Percentiles rank a stretch among this genome's conserved stretches.
Conservation (phyloP, 192 early-diverging fungal genomes). For the Phlyctochytrium arcticum region DNA sequence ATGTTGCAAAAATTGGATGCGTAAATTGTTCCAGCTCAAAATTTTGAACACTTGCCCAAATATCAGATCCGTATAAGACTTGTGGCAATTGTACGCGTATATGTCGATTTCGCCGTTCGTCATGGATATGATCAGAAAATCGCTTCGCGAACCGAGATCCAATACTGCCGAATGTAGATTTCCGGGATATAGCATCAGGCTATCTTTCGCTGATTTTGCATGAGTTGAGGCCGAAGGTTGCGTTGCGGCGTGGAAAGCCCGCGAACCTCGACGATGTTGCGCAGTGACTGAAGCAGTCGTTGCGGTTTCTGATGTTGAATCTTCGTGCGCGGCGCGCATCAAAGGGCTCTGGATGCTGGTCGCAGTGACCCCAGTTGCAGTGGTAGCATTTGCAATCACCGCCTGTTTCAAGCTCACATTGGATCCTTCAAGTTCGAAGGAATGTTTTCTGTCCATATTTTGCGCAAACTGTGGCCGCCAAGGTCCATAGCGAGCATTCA, state of each 20-base stretch:
- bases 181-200: slow-evolving; percentile 28
- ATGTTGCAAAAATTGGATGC: slow-evolving; percentile 39
- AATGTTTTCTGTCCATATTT: slow-evolving; percentile 7
- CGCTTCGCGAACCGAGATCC: slow-evolving; percentile 24
- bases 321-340: background rate
- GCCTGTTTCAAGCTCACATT: background rate
- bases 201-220: slow-evolving; percentile 22
- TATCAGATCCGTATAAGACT: slow-evolving; percentile 24
- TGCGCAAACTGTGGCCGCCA: background rate
- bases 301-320: background rate
- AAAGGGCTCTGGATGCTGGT: background rate
- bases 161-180: slow-evolving; percentile 20
- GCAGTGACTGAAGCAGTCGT: background rate
- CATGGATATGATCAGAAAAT: slow-evolving; percentile 40
- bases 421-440: slow-evolving; percentile 18
- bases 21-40: slow-evolving; percentile 49
- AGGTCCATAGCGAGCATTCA: slow-evolving; percentile 10
- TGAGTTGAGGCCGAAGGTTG: background rate
- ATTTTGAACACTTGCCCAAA: slow-evolving; percentile 37
- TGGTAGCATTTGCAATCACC: background rate
- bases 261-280: slow-evolving; percentile 5
- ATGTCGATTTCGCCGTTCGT: slow-evolving; percentile 21
- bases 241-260: background rate
- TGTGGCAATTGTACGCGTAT: slow-evolving; percentile 42
- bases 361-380: background rate